These are phyloP conservation scores for Capronia coronata DNA, from an alignment of 2,329 filamentous ascomycete genomes.

Conservation along the genomic window DNA sequence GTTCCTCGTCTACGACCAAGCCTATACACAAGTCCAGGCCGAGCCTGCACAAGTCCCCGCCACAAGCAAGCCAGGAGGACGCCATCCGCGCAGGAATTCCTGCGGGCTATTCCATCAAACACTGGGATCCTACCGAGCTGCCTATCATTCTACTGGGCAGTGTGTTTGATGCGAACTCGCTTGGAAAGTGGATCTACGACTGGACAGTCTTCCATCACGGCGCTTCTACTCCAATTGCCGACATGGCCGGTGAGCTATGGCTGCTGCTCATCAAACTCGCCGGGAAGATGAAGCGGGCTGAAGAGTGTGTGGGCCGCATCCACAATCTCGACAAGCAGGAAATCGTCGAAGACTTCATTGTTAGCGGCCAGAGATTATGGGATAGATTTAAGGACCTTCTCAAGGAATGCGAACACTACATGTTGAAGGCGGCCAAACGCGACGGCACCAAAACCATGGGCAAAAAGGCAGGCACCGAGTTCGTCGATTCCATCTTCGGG, in stretches of 20 bases:
- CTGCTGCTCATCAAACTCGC: constrained; percentile 87
- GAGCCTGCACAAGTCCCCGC: constrained; percentile 33
- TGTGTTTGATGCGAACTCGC: constrained; percentile 93
- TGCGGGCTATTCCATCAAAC: constrained; percentile 86
- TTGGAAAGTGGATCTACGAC: constrained; percentile 99
- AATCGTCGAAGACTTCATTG: constrained; percentile 83
- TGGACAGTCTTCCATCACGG: constrained; percentile 94
- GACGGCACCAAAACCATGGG: constrained; percentile 69
- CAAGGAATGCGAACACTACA: constrained; percentile 86
- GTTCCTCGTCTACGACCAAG: constrained; percentile 47
- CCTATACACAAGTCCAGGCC: constrained; percentile 41
- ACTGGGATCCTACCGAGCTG: constrained; percentile 92
- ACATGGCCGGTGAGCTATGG: constrained; percentile 93
- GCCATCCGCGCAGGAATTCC: constrained; percentile 64
- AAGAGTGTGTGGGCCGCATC: constrained; percentile 68
- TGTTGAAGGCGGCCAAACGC: constrained; percentile 81
- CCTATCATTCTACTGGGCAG: constrained; percentile 91
- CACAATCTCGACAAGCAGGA: constrained; percentile 67
- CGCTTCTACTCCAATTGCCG: constrained; percentile 72
- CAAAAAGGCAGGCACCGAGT: constrained; percentile 87
- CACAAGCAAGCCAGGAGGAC: constrained; percentile 59
- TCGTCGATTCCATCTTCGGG: constrained; percentile 92
- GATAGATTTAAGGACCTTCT: constrained; percentile 78
- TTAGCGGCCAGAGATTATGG: constrained; percentile 78
- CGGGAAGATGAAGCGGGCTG: constrained; percentile 86